A percentile compares a stretch with the other conserved stretches of the same genome.
These are phyloP conservation scores for Colletotrichum theobromicola DNA, from an alignment of 2,329 filamentous ascomycete genomes.

Conservation along the genomic window DNA sequence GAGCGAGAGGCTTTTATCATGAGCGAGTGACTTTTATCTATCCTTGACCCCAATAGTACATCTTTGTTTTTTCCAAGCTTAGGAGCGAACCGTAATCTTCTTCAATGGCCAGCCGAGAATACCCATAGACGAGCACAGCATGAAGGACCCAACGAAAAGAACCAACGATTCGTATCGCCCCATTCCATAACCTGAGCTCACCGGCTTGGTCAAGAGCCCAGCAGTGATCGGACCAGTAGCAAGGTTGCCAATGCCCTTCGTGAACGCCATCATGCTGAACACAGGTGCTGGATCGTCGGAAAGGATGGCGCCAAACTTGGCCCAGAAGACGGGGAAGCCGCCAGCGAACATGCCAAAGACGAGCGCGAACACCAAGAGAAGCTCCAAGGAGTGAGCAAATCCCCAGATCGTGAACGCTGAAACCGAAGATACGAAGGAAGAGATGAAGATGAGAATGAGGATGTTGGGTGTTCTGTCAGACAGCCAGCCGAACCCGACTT, in stretches of 20 bases:
- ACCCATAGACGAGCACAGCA: constrained; percentile 15
- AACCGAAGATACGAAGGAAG: constrained; percentile 51
- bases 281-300: constrained; percentile 31
- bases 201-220: constrained; percentile 19
- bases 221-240: constrained; percentile 29
- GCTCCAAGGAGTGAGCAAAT: constrained; percentile 45
- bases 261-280: constrained; percentile 32
- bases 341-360: constrained; percentile 64
- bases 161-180: constrained; percentile 13
- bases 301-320: constrained; percentile 30
- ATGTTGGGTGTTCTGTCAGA: constrained; percentile 50
- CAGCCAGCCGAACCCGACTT: constrained; percentile 49
- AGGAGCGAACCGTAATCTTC: neutral
- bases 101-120: constrained; percentile 13
- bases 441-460: constrained; percentile 44
- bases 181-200: constrained; percentile 12
- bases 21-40: neutral
- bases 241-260: constrained; percentile 33
- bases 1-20: neutral
- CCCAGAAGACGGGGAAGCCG: constrained; percentile 28
- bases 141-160: constrained; percentile 15
- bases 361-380: constrained; percentile 56
- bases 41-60: neutral
- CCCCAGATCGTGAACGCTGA: constrained; percentile 62
- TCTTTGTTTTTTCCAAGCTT: neutral